Percentiles rank a stretch among this genome's conserved stretches.
Evolutionary conservation across 225 moss, liverwort and hornwort genomes (phyloP).

Genomic region (Thuidium tamariscinum): DNA sequence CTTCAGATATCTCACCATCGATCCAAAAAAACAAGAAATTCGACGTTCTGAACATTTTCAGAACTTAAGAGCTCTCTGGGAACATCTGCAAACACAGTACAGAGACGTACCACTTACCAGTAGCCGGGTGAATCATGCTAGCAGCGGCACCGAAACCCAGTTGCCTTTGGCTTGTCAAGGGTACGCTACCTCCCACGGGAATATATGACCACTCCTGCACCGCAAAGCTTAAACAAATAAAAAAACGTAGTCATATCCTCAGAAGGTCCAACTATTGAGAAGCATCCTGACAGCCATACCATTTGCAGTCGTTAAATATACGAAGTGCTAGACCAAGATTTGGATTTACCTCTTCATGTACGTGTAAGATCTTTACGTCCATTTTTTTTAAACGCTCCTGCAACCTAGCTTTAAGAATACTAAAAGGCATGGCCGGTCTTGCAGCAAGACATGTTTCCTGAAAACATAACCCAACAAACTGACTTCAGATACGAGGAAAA

Average conservation of each 20-base stretch:
- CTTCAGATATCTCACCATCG: not conserved
- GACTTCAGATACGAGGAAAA: not conserved
- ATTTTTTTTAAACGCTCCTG: conserved; percentile 66
- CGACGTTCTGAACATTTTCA: not conserved
- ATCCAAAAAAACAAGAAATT: not conserved
- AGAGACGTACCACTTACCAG: conserved; percentile 64
- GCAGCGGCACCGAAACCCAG: conserved; percentile 99
- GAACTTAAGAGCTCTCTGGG: not conserved
- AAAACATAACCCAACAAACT: not conserved
- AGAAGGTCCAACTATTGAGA: not conserved
- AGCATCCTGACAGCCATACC: not conserved
- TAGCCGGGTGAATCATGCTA: conserved; percentile 99
- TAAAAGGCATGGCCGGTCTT: conserved; percentile 88
- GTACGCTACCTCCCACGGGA: conserved; percentile 85
- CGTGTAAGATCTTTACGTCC: conserved; percentile 66
- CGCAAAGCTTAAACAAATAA: not conserved
- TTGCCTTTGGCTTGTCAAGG: conserved; percentile 84
- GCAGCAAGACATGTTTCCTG: conserved; percentile 99
- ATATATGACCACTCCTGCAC: conserved; percentile 98
- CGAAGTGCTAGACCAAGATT: not conserved
- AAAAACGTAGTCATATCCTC: not conserved
- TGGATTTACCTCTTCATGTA: conserved; percentile 74
- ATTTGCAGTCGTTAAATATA: not conserved
- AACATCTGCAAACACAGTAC: conserved; percentile 1
- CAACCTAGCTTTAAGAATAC: conserved; percentile 75